phyloP scores from a whole-genome alignment of 345 rosid species.

The Microthlaspi erraticum region DNA sequence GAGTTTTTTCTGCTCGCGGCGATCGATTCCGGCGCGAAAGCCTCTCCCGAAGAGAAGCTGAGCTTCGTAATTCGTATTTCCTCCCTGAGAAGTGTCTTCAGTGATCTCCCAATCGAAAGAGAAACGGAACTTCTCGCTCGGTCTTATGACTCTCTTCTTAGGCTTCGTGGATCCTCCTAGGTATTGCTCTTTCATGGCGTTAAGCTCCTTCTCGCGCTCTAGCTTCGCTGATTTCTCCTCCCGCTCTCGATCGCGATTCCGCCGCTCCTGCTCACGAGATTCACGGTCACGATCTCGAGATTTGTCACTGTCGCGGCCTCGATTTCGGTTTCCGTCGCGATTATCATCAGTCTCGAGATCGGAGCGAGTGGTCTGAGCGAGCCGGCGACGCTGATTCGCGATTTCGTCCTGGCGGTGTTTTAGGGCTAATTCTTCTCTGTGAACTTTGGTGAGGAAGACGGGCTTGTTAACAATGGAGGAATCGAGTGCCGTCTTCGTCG shows the following conservation, averaged over 20 bases:
- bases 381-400: conserved; percentile 54
- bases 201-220: conserved; percentile 83
- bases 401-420: conserved; percentile 78
- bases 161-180: conserved; percentile 83
- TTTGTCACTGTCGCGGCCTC: conserved; percentile 33
- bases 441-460: conserved; percentile 65
- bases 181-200: conserved; percentile 86
- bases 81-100: conserved; percentile 88
- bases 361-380: conserved; percentile 39
- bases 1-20: conserved; percentile 94
- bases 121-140: conserved; percentile 91
- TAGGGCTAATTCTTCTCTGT: conserved; percentile 74
- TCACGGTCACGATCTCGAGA: conserved; percentile 56
- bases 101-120: conserved; percentile 97
- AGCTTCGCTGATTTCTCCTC: conserved; percentile 77
- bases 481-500: conserved; percentile 18
- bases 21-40: conserved; percentile 93
- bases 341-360: conserved; percentile 36
- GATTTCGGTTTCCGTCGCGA: conserved; percentile 15
- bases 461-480: conserved; percentile 49
- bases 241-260: conserved; percentile 65
- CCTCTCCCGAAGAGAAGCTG: conserved; percentile 90
- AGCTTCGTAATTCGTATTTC: conserved; percentile 88
- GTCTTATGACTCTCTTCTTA: conserved; percentile 89
- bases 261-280: conserved; percentile 49